Conservation (phyloP, 371 early-diverging fungal species). For the Mucor piriformis region DNA sequence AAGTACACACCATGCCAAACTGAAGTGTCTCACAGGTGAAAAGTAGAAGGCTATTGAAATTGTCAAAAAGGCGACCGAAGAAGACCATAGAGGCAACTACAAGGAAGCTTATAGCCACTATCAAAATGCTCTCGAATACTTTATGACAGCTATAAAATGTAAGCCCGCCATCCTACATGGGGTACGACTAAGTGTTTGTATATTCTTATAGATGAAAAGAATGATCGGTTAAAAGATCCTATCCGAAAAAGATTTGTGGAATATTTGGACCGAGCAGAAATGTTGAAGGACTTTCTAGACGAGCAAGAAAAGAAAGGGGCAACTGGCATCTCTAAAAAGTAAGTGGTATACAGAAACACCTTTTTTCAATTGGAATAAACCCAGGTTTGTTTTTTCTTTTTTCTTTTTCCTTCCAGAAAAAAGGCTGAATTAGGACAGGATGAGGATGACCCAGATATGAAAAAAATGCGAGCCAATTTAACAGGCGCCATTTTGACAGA, state of each 20-base stretch:
- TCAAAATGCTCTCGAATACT: constrained; percentile 87
- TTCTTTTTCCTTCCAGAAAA: no score
- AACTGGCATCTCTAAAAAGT: constrained; percentile 57
- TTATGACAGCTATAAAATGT: constrained; percentile 95
- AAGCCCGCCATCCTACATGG: constrained; percentile 10
- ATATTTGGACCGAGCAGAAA: constrained; percentile 93
- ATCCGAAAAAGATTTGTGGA: constrained; percentile 90
- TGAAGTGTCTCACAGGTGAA: neutral
- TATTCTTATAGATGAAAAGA: constrained; percentile 88
- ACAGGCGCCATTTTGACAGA: constrained; percentile 90
- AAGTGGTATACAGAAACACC: constrained; percentile 20
- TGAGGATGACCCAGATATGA: constrained; percentile 88
- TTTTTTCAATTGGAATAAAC: no score
- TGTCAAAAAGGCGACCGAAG: constrained; percentile 92
- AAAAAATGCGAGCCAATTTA: constrained; percentile 83
- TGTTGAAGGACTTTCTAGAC: constrained; percentile 83
- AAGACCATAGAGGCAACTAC: constrained; percentile 88
- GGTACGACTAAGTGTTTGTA: neutral
- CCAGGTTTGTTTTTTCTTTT: no score
- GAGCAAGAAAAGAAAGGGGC: constrained; percentile 69
- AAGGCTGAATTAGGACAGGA: constrained; percentile 53
- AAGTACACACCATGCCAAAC: constrained; percentile 5
- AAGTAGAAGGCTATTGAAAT: constrained; percentile 83
- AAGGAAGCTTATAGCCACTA: constrained; percentile 92
- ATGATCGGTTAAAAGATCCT: constrained; percentile 83